A percentile compares a stretch with the other conserved stretches of the same genome.
Conservation (phyloP, 75 land plant genomes). For the Larix kaempferi region DNA sequence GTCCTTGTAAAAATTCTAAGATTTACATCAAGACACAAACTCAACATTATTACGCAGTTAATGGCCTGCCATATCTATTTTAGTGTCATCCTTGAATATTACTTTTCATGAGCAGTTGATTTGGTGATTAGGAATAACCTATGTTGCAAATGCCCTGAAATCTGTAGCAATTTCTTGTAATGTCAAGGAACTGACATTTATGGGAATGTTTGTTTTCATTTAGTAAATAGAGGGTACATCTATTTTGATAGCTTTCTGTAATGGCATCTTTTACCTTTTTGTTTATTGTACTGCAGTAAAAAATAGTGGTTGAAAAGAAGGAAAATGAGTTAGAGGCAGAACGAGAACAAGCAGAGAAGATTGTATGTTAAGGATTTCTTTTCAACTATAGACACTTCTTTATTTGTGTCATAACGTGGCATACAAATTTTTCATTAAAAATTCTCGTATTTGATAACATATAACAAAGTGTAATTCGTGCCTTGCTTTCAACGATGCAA, state of each 20-base stretch:
- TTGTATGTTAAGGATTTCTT: not conserved
- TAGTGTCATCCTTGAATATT: not conserved
- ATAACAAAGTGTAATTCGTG: constrained; percentile 30
- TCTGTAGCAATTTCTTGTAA: not conserved
- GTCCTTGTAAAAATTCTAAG: too few relatives aligned
- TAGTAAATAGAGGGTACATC: not conserved
- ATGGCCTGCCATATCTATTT: not conserved
- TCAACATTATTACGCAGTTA: not conserved
- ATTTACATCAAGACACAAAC: too few relatives aligned
- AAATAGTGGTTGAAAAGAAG: constrained; percentile 9
- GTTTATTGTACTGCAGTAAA: not conserved
- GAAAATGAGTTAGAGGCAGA: constrained; percentile 6
- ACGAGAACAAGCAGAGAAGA: constrained; percentile 5
- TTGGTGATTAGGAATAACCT: not conserved
- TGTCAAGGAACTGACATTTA: not conserved
- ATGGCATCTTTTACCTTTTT: not conserved
- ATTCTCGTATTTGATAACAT: not conserved
- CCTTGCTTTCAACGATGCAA: constrained; percentile 85
- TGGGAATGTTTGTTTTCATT: not conserved
- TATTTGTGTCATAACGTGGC: not conserved
- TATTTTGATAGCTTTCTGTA: not conserved
- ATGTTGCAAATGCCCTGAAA: not conserved
- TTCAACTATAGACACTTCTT: not conserved
- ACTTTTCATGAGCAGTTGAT: not conserved
- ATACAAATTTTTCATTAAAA: not conserved